These are phyloP conservation scores for Fusarium nodosum DNA, from an alignment of 2,329 filamentous ascomycete species.

Conservation along the genomic window DNA sequence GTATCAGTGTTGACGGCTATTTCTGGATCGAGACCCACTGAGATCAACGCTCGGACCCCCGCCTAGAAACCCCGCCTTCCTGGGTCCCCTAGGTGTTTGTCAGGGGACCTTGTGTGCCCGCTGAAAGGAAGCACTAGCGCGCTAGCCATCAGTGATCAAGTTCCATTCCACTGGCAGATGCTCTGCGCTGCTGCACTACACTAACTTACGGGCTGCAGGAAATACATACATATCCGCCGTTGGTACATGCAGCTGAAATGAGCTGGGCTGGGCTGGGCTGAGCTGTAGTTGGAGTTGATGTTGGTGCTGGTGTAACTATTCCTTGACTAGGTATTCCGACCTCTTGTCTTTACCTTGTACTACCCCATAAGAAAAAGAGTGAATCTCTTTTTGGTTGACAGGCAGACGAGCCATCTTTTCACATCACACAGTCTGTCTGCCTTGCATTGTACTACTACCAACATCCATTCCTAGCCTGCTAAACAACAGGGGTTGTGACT, in stretches of 20 bases:
- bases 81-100: constrained; percentile 2
- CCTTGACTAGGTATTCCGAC: constrained; percentile 3
- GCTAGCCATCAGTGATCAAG: constrained; percentile 30
- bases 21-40: constrained; percentile 40
- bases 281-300: constrained; percentile 7
- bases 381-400: constrained; percentile 9
- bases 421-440: neutral
- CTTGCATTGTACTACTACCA: neutral
- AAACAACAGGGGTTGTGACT: constrained; percentile 24
- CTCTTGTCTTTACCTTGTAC: neutral
- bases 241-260: constrained; percentile 27
- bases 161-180: no score
- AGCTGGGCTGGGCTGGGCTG: neutral
- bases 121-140: constrained; percentile 18
- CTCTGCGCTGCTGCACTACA: no score
- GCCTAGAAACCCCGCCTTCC: constrained; percentile 10
- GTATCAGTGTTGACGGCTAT: constrained; percentile 23
- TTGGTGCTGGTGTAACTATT: constrained; percentile 21
- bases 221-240: constrained; percentile 22
- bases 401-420: constrained; percentile 6
- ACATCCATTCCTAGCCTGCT: no score
- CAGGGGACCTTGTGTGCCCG: constrained; percentile 20
- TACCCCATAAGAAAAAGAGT: neutral
- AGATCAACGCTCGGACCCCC: constrained; percentile 34
- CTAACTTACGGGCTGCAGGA: constrained; percentile 18